A percentile compares a stretch with the other conserved stretches of the same genome.
These are phyloP conservation scores for Exserohilum turcica DNA, from an alignment of 2,329 filamentous ascomycete genomes.

Conservation along the genomic window DNA sequence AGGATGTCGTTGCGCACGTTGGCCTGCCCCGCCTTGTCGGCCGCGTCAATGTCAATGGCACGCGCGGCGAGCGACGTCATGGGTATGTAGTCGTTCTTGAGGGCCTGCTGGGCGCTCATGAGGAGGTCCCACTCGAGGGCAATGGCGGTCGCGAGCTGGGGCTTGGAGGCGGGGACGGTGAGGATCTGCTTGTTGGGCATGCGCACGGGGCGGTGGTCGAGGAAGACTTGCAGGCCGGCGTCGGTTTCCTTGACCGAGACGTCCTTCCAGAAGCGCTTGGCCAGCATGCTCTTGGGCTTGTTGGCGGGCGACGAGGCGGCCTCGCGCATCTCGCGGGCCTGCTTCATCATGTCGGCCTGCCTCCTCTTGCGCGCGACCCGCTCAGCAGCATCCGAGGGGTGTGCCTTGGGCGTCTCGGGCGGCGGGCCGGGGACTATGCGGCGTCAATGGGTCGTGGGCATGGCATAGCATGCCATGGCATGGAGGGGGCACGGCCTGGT, in stretches of 20 bases:
- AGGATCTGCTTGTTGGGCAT: slow-evolving; percentile 75
- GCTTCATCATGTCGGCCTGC: slow-evolving; percentile 56
- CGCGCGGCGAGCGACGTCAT: slow-evolving; percentile 84
- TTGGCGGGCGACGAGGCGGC: slow-evolving; percentile 40
- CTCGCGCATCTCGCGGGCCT: slow-evolving; percentile 52
- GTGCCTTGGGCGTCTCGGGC: slow-evolving; percentile 60
- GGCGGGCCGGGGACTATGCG: slow-evolving; percentile 60
- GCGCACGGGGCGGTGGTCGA: slow-evolving; percentile 80
- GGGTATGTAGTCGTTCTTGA: slow-evolving; percentile 86
- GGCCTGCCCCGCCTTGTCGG: slow-evolving; percentile 61
- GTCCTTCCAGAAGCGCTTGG: slow-evolving; percentile 87
- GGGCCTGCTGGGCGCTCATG: slow-evolving; percentile 78
- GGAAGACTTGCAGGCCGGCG: slow-evolving; percentile 69
- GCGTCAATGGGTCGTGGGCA: slow-evolving; percentile 4
- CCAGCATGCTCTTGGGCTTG: slow-evolving; percentile 58
- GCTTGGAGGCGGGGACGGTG: slow-evolving; percentile 74
- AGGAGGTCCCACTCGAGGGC: slow-evolving; percentile 94
- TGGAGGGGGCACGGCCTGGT: neutral
- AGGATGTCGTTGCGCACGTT: slow-evolving; percentile 68
- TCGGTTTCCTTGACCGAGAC: slow-evolving; percentile 67
- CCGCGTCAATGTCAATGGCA: slow-evolving; percentile 76
- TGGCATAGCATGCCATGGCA: too few relatives aligned
- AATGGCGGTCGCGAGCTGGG: slow-evolving; percentile 80
- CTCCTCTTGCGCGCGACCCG: slow-evolving; percentile 55
- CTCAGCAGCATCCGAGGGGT: slow-evolving; percentile 55